Conservation (phyloP, 352 stramenopile genomes). For the Phytophthora lateralis region DNA sequence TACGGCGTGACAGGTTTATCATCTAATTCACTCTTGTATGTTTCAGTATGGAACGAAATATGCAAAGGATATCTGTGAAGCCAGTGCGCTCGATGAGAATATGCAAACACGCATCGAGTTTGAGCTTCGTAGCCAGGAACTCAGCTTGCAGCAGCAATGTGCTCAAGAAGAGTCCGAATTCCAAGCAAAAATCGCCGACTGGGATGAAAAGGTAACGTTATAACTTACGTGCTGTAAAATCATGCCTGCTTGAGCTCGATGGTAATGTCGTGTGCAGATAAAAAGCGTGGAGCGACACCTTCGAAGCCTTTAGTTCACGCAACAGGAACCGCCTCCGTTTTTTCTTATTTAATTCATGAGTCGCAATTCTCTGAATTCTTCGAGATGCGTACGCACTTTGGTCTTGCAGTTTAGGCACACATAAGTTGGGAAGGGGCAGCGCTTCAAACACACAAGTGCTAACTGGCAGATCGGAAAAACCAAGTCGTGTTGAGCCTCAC, state of each 20-base stretch:
- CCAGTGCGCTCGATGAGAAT: constrained; percentile 8
- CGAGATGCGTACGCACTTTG: not conserved
- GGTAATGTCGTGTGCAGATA: constrained; percentile 21
- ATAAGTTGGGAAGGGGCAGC: constrained; percentile 12
- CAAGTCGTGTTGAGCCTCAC: constrained; percentile 11
- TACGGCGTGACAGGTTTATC: not conserved
- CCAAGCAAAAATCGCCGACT: constrained; percentile 29
- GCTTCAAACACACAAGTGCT: constrained; percentile 16
- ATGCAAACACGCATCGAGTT: constrained; percentile 35
- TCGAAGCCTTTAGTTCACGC: constrained; percentile 13
- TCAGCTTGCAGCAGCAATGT: constrained; percentile 34
- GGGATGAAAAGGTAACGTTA: constrained; percentile 39
- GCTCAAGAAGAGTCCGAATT: constrained; percentile 34
- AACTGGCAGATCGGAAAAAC: constrained; percentile 14
- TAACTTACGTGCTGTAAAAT: not conserved
- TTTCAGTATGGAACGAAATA: constrained; percentile 32
- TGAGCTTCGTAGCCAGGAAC: constrained; percentile 34
- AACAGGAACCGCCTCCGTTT: not conserved
- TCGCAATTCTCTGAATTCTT: constrained; percentile 18
- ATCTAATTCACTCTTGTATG: constrained; percentile 1
- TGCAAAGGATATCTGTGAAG: constrained; percentile 13
- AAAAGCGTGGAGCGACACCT: constrained; percentile 31
- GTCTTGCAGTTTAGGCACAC: constrained; percentile 3
- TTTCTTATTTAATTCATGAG: not conserved
- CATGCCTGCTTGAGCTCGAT: not conserved